Evolutionary conservation across 2,329 filamentous ascomycete species (phyloP).

Genomic region (Fusarium sp.): DNA sequence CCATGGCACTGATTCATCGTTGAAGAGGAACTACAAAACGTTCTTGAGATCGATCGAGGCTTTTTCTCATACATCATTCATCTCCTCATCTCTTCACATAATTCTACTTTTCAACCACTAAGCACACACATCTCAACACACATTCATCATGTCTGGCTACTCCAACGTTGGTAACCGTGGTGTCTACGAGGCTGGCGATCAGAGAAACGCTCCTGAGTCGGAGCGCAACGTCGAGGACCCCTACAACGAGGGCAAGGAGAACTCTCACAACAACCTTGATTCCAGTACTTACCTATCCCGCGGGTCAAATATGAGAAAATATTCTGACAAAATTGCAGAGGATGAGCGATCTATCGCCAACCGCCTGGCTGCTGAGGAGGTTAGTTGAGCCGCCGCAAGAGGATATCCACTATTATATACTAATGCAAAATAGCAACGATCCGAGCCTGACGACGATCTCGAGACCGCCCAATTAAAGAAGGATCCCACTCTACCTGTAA

Average conservation of each 20-base stretch:
- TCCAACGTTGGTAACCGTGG: slow-evolving; percentile 72
- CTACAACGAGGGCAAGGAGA: slow-evolving; percentile 75
- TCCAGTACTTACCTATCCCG: slow-evolving; percentile 64
- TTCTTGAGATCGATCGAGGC: neutral
- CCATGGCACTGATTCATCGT: slow-evolving; percentile 24
- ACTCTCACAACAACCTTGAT: slow-evolving; percentile 74
- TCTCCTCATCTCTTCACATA: neutral
- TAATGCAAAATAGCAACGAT: slow-evolving; percentile 37
- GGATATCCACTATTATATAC: neutral
- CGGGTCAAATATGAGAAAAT: slow-evolving; percentile 48
- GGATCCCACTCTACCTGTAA: slow-evolving; percentile 67
- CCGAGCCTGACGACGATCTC: slow-evolving; percentile 55
- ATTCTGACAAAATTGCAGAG: slow-evolving; percentile 54
- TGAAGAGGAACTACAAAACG: slow-evolving; percentile 33
- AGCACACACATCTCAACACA: neutral
- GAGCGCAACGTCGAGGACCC: slow-evolving; percentile 60
- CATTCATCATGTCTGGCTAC: slow-evolving; percentile 47
- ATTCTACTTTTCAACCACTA: neutral
- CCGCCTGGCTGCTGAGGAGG: slow-evolving; percentile 70
- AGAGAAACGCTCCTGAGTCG: slow-evolving; percentile 69
- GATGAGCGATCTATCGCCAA: slow-evolving; percentile 77
- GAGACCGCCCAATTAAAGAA: slow-evolving; percentile 57
- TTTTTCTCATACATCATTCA: neutral
- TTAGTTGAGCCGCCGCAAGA: slow-evolving; percentile 42
- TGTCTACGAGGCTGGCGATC: slow-evolving; percentile 81